A percentile compares a stretch with the other conserved stretches of the same genome.
phyloP scores from a whole-genome alignment of 1,284 basidiomycete genomes.

The Fomitopsis betulina region DNA sequence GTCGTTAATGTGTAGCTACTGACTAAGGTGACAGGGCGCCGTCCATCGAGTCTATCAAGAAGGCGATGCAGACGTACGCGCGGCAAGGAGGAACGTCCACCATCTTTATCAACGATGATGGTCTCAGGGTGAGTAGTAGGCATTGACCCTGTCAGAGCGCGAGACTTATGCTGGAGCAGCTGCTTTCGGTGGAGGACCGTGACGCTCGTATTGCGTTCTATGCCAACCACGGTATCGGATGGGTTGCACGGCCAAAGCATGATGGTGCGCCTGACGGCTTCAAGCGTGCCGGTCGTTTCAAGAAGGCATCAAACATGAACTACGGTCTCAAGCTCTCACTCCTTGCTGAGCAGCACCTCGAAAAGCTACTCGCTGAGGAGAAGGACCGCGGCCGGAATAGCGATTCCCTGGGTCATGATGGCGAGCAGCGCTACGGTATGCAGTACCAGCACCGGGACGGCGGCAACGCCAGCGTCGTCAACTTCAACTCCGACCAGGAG shows the following conservation, averaged over 20 bases:
- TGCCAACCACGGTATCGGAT: slow-evolving; percentile 77
- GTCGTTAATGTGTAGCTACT: background rate
- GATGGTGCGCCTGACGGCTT: slow-evolving; percentile 57
- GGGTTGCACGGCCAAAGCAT: slow-evolving; percentile 77
- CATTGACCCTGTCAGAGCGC: background rate
- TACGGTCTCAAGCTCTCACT: slow-evolving; percentile 73
- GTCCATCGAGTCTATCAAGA: slow-evolving; percentile 43
- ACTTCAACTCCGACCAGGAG: slow-evolving; percentile 12
- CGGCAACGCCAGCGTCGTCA: slow-evolving; percentile 22
- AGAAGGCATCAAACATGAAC: slow-evolving; percentile 91
- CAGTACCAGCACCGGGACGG: slow-evolving; percentile 32
- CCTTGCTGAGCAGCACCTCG: slow-evolving; percentile 70
- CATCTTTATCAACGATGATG: slow-evolving; percentile 52
- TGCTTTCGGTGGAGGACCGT: slow-evolving; percentile 56
- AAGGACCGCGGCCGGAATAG: slow-evolving; percentile 16
- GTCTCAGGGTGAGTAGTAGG: slow-evolving; percentile 31
- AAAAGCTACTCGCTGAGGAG: slow-evolving; percentile 32
- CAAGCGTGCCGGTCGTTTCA: slow-evolving; percentile 83
- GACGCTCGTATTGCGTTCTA: slow-evolving; percentile 70
- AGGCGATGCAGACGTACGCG: slow-evolving; percentile 41
- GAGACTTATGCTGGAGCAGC: slow-evolving; percentile 27
- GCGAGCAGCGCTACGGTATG: slow-evolving; percentile 28
- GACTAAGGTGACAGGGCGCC: slow-evolving; percentile 26
- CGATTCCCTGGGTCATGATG: slow-evolving; percentile 8
- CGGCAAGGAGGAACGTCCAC: slow-evolving; percentile 51